Conservation (phyloP, 1,139 yeast genomes). For the Lizanozyma gosingica region DNA sequence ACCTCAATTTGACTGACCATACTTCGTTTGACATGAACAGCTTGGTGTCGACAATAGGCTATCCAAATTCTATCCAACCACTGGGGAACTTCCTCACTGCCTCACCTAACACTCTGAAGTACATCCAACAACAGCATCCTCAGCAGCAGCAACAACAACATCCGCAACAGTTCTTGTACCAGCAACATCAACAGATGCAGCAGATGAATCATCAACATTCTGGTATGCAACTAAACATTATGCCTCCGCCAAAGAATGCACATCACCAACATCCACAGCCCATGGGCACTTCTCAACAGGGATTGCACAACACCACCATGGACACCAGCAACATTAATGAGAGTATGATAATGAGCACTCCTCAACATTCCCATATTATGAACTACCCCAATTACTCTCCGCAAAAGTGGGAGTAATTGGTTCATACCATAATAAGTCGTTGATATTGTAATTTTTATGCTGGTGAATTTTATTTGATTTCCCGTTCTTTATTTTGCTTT, state of each 20-base stretch:
- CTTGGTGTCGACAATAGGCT: constrained; percentile 25
- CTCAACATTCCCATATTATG: constrained; percentile 19
- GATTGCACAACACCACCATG: background rate
- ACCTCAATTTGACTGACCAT: constrained; percentile 20
- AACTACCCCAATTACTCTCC: constrained; percentile 10
- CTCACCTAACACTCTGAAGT: constrained; percentile 11
- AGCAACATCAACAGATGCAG: background rate
- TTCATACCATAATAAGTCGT: too few species aligned
- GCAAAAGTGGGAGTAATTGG: background rate
- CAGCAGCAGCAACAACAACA: constrained; percentile 10
- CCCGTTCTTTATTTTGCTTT: too few species aligned
- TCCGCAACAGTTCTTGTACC: constrained; percentile 8
- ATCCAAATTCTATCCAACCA: constrained; percentile 17
- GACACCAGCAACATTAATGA: constrained; percentile 12
- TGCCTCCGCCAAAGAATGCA: background rate
- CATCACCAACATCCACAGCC: constrained; percentile 5
- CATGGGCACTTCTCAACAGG: too few species aligned
- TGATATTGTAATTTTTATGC: background rate
- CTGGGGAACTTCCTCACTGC: constrained; percentile 20
- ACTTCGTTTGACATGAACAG: constrained; percentile 29
- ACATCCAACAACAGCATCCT: constrained; percentile 8
- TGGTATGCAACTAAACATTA: background rate
- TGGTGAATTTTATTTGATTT: background rate
- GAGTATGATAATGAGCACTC: constrained; percentile 40
- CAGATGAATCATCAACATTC: too few species aligned